phyloP scores from a whole-genome alignment of 78 protist species.

The Dictyostelium capitatum region DNA sequence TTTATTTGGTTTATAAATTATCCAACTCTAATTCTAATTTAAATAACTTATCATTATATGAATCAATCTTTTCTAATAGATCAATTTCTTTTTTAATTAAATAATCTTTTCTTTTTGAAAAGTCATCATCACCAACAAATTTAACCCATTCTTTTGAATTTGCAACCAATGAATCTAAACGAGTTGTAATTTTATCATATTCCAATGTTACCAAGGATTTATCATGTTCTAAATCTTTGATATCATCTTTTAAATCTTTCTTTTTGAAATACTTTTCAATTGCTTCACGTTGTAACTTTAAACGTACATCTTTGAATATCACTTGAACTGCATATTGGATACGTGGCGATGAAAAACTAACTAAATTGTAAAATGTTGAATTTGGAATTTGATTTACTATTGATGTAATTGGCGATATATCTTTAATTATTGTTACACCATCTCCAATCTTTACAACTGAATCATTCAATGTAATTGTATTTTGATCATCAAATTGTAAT shows the following conservation, averaged over 20 bases:
- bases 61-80: neutral
- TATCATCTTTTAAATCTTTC: slow-evolving; percentile 53
- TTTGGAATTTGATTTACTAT: neutral
- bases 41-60: neutral
- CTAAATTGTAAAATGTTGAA: slow-evolving; percentile 29
- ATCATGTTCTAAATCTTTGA: slow-evolving; percentile 64
- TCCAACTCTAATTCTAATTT: slow-evolving; percentile 41
- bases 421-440: neutral
- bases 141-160: slow-evolving; percentile 53
- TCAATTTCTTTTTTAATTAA: slow-evolving; percentile 52
- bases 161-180: slow-evolving; percentile 52
- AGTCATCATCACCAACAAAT: slow-evolving; percentile 48
- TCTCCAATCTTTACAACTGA: neutral
- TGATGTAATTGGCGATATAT: neutral
- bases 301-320: slow-evolving; percentile 35
- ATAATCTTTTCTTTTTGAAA: slow-evolving; percentile 28
- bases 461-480: neutral
- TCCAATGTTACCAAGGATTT: neutral
- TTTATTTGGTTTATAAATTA: slow-evolving; percentile 1
- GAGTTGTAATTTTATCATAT: slow-evolving; percentile 25
- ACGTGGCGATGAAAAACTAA: slow-evolving; percentile 65
- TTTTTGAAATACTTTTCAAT: slow-evolving; percentile 62
- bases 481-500: neutral
- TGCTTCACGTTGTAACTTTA: slow-evolving; percentile 29
- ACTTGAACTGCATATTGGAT: slow-evolving; percentile 26